Evolutionary conservation across 768 basidiomycete species (phyloP), one percentile per base, ranked within the genome.

Genomic region (Russula virescens): DNA sequence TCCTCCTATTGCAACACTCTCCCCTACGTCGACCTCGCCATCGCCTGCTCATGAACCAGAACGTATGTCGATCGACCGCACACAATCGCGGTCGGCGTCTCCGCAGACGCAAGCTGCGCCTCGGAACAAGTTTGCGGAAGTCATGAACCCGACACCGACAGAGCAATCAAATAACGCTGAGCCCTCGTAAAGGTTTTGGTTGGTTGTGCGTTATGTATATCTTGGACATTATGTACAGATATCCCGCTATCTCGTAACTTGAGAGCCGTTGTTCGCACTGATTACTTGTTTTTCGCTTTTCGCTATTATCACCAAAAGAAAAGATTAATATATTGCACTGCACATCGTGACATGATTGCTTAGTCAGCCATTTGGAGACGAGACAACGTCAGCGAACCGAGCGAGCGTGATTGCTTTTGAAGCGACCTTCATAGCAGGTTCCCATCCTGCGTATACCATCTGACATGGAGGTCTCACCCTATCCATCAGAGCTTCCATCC

Each of bases 1-100:
- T 1, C 88, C 88, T 52, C 86, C 87, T 0, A 89, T 89, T 64
- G 80, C 85, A 25, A 87, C 86, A 8, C 73, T 89, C 25, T 83
- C 87, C 8, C 85, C 87, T 3, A 71, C 81, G 7, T 84, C 84
- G 14, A 80, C 80, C 5, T 79, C 80, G 18, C 79, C 82, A 18
- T 83, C 84, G 14, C 83, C 84, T 49, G 63, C 68, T 58, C 68
- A 56, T 28, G 71, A 69, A 51, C 78, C 82, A 61, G 83, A 84
- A 48, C 78, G 81, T 69, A 81, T 82, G 82, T 80, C 79, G 11
- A 60, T 57, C 19, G 67, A 78, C 81, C 8, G 81, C 16, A 59
- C 54, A n/a, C 64, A 83, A 68, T 73, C 75, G n/a, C 77, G 77
- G 26, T 71, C 72, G 38, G 59, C 64, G 31, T 71, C 71, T 63